Evolutionary conservation across 1,284 basidiomycete genomes (phyloP).

Genomic region (Cutaneotrichosporon sp.): DNA sequence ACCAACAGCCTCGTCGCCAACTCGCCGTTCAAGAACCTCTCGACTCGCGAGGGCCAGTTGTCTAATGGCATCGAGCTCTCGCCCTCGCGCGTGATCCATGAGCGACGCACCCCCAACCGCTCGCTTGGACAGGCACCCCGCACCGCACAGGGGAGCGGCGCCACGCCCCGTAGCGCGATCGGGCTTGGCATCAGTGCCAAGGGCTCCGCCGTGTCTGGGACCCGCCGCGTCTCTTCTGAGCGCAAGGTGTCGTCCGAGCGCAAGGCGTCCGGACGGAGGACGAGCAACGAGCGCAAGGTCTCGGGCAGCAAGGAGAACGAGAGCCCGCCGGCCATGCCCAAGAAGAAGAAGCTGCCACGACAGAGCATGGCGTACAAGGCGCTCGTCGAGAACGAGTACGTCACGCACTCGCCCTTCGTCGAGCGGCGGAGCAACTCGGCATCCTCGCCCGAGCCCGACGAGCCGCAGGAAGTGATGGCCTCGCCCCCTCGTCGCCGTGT

Average conservation of each 20-base stretch:
- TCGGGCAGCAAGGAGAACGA: conserved; percentile 63
- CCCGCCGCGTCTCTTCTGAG: conserved; percentile 38
- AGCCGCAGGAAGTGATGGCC: conserved; percentile 27
- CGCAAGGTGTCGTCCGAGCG: conserved; percentile 21
- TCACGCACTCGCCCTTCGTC: conserved; percentile 83
- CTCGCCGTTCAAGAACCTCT: conserved; percentile 73
- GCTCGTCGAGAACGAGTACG: conserved; percentile 72
- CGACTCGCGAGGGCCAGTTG: conserved; percentile 28
- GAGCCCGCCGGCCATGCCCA: conserved; percentile 55
- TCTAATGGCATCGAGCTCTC: conserved; percentile 35
- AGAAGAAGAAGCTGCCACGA: conserved; percentile 58
- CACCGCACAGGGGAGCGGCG: conserved; percentile 36
- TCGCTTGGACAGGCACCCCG: conserved; percentile 36
- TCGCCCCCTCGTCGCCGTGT: conserved; percentile 35
- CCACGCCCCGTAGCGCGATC: conserved; percentile 42
- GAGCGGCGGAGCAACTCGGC: conserved; percentile 18
- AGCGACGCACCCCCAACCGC: conserved; percentile 32
- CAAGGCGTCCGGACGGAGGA: conserved; percentile 33
- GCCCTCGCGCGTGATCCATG: conserved; percentile 42
- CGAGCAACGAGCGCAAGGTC: conserved; percentile 25
- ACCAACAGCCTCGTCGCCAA: conserved; percentile 82
- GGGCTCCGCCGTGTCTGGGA: conserved; percentile 35
- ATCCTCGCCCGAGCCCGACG: conserved; percentile 1
- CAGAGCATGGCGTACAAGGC: conserved; percentile 74
- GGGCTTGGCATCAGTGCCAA: conserved; percentile 40